Percentiles rank a stretch among this genome's conserved stretches.
These are phyloP conservation scores for Aspergillus vadensis DNA, from an alignment of 2,329 filamentous ascomycete species.

Conservation along the genomic window DNA sequence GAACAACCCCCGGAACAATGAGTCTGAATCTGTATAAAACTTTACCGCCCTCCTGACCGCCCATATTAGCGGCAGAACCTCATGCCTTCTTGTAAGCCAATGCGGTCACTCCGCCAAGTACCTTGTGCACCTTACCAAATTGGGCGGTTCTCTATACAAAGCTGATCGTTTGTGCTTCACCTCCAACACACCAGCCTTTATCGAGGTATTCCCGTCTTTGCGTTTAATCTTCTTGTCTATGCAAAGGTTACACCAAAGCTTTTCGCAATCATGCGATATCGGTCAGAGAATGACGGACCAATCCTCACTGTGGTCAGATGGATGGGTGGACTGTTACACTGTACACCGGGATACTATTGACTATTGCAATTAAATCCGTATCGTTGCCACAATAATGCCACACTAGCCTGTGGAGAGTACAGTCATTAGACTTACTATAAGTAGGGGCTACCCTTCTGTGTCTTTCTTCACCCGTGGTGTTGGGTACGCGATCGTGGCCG, in stretches of 20 bases:
- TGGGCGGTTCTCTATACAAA: not conserved
- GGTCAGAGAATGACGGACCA: not conserved
- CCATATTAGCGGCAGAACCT: too few species aligned
- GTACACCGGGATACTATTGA: not conserved
- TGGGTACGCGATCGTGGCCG: not conserved
- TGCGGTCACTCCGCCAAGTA: too few species aligned
- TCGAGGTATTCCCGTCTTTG: too few species aligned
- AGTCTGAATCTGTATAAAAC: too few species aligned
- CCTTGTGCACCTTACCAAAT: not conserved
- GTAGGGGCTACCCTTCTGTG: not conserved
- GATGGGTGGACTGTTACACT: conserved; percentile 1
- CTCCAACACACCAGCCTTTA: not conserved
- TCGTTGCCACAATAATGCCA: not conserved
- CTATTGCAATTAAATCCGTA: not conserved
- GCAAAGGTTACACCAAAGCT: not conserved
- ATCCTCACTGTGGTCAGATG: not conserved
- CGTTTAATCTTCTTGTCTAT: not conserved
- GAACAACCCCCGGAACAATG: too few species aligned
- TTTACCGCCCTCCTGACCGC: too few species aligned
- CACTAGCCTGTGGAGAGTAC: not conserved
- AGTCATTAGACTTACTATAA: not conserved
- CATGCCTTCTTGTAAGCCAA: too few species aligned
- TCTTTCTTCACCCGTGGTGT: not conserved
- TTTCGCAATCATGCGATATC: not conserved
- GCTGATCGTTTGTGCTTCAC: not conserved